Base-by-base conservation (phyloP, 164 flowering plant genomes). In the Echeveria elegans region DNA sequence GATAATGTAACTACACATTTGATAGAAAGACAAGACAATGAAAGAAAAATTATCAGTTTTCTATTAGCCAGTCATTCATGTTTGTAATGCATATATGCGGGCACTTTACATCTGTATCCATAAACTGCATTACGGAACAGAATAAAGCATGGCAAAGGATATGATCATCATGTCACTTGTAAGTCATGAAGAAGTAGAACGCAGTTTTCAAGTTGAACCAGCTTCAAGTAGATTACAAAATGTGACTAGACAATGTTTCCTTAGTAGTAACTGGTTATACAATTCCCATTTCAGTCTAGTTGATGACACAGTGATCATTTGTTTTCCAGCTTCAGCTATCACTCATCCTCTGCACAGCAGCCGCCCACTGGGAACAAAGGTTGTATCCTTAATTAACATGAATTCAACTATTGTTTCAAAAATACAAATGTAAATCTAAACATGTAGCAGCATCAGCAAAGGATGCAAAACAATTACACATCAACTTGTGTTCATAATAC, bases 221-320 rank as follows among this genome's bases (percentile, higher is more conserved):
- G 50, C 50, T 45, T 45, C n/a, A 45, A 45, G 5, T 45, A 18
- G 50, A 45, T 15, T 16, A 0, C n/a, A 14, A 15, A 4, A 15
- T 45, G 50, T 0, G 29, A 77, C 76, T 50, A 63, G 36, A 50
- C 56, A 6, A 11, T 50, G 24, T 50, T 21, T 21, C 21, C 28
- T 9, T 50, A 21, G n/a, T 50, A 23, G 56, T 50, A 50, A n/a
- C n/a, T n/a, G n/a, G n/a, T n/a, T n/a, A n/a, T n/a, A n/a, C n/a
- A n/a, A n/a, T n/a, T n/a, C n/a, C n/a, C n/a, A n/a, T n/a, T n/a
- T n/a, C 29, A 23, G 12, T 23, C 58, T 52, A 21, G 26, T 52
- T 6, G 29, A 52, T 52, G 29, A 52, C 21, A 52, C 28, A 26
- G 23, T 52, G 14, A 52, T 52, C 28, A 8, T 11, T 8, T 1